These are phyloP conservation scores for Moricandia moricandioides DNA, from an alignment of 345 rosid species.

Conservation along the genomic window DNA sequence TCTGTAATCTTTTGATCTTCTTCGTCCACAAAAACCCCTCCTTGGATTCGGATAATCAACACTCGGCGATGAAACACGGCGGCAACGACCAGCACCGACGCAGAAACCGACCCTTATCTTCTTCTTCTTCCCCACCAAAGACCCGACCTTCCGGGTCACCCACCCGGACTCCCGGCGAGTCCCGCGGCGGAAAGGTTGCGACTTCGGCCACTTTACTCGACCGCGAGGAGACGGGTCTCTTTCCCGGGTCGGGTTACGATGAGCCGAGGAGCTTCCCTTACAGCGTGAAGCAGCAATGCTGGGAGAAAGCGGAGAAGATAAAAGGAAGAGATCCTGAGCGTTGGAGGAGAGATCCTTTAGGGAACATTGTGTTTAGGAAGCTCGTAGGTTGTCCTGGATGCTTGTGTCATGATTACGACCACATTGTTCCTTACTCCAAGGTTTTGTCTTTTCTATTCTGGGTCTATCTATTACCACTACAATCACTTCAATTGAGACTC, in stretches of 20 bases:
- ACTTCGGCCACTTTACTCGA: conserved; percentile 54
- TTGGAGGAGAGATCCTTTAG: conserved; percentile 82
- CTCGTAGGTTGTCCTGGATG: conserved; percentile 96
- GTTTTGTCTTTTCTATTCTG: conserved; percentile 34
- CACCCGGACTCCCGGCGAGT: conserved; percentile 22
- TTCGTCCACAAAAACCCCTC: conserved; percentile 14
- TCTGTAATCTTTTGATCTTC: conserved; percentile 35
- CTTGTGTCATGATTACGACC: conserved; percentile 95
- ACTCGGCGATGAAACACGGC: conserved; percentile 41
- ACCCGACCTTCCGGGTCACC: conserved; percentile 30
- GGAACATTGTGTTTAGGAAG: conserved; percentile 82
- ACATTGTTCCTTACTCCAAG: conserved; percentile 92
- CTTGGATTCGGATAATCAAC: not conserved
- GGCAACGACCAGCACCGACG: conserved; percentile 37
- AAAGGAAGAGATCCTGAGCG: conserved; percentile 82
- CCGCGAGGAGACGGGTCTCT: conserved; percentile 38
- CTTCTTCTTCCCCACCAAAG: conserved; percentile 43
- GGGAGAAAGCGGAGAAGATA: conserved; percentile 91
- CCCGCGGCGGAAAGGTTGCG: conserved; percentile 37
- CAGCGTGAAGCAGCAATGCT: conserved; percentile 90
- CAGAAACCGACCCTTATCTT: conserved; percentile 25
- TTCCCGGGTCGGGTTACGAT: conserved; percentile 44
- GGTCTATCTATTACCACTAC: not conserved
- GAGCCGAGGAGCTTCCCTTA: conserved; percentile 84
- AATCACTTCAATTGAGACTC: not conserved